Base-by-base conservation (phyloP, 345 rosid genomes). In the Mangifera indica region DNA sequence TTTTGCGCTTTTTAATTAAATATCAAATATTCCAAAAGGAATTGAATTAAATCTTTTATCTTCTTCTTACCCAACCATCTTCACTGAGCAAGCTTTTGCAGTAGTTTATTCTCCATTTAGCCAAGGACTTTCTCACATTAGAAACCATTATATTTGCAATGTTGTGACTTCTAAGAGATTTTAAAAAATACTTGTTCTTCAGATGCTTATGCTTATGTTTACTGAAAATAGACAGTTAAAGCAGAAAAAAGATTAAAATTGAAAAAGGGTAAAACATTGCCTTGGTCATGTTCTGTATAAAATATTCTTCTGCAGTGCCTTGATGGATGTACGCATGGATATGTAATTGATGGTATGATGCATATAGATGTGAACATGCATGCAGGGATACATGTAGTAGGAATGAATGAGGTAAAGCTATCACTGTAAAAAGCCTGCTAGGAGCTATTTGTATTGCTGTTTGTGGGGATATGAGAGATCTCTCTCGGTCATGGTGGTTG, bases 381-480 rank as follows among this genome's bases (percentile, higher is more conserved):
- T 44, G 45, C 59, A 45, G 26, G 25, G 54, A 57, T 71, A 79
- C 72, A 60, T 64, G 53, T 59, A 18, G 68, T 70, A 56, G 67
- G 84, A 74, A 76, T 73, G 79, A 71, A 70, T 56, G 49, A 64
- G 76, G 80, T 75, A 78, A 71, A 78, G 81, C 78, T 55, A 56
- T 63, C 62, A 42, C 79, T 80, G 86, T 59, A 54, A 78, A 82
- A 80, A 83, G 84, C 80, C 82, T 80, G 84, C 54, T 44, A 63
- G 60, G 79, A 77, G 72, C 86, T 78, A 42, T 78, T 78, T 80
- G 76, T 6, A 37, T 73, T 83, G 74, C 71, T 80, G 82, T 67
- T 72, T 77, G 67, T 58, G 78, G 70, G 82, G 75, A 68, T 74
- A 64, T 74, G 63, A 60, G 75, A n/a, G 65, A 60, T 72, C 78